Evolutionary conservation across 2,329 filamentous ascomycete species (phyloP), one percentile per base, ranked within the genome.

Genomic region (Pseudocercospora fuligena): DNA sequence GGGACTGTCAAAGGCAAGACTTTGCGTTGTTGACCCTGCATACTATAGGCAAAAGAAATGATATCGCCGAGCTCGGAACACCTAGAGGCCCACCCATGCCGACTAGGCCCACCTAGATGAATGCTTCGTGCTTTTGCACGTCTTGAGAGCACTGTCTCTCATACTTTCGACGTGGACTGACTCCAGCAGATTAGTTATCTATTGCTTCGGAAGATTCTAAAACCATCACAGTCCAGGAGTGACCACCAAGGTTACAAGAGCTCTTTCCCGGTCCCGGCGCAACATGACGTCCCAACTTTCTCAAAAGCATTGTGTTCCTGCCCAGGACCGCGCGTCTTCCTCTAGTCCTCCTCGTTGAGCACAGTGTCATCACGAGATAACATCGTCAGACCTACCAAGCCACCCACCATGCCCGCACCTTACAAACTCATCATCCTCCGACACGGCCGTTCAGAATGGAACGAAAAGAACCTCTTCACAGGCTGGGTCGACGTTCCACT

Each of bases 401-500:
- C 36, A 21, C 23, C 36, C 46, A 59, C n/a, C 9, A 64, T 64
- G 61, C 61, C 54, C 1, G 19, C 40, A 3, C 56, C 31, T 21
- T 1, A 69, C 67, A 64, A 63, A 49, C 65, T 69, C 53, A 61
- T 69, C 29, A 66, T 69, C 65, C 64, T 69, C 59, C 67, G 67
- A 31, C 67, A 69, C 47, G 67, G 65, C 54, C 67, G 65, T 21
- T 60, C 58, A 7, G 61, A 65, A 61, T 69, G 64, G 67, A 67
- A 69, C 63, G 61, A 65, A 29, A 67, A 67, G 53, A 65, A 67
- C 29, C 65, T 67, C 59, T 69, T 69, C 59, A 69, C 67, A n/a
- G 67, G 67, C 62, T 67, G 67, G 61, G 67, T 69, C 53, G 67
- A 69, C 65, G 65, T 69, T 12, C 67, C 67, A 0, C 62, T 69